These are phyloP conservation scores for Collybia nuda DNA, from an alignment of 768 basidiomycete genomes.

Conservation along the genomic window DNA sequence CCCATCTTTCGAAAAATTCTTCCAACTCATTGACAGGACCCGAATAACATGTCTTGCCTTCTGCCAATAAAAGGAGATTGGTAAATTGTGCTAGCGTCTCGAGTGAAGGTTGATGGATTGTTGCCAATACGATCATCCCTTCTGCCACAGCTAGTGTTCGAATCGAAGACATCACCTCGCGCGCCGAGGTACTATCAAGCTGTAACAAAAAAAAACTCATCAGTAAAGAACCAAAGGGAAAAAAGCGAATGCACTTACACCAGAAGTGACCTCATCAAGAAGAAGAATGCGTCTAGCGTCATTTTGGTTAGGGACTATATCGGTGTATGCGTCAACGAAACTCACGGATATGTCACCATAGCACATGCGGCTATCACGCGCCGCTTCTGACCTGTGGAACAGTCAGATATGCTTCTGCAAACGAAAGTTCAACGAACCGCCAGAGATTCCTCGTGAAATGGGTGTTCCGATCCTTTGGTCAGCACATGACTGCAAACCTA, in stretches of 20 bases:
- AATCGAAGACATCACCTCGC: constrained; percentile 43
- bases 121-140: constrained; percentile 58
- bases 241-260: constrained; percentile 23
- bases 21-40: constrained; percentile 43
- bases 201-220: constrained; percentile 9
- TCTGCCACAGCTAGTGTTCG: constrained; percentile 42
- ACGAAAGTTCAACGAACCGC: constrained; percentile 30
- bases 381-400: constrained; percentile 53
- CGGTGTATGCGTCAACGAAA: neutral
- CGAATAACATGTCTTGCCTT: constrained; percentile 44
- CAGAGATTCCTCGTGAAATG: constrained; percentile 58
- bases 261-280: constrained; percentile 63
- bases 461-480: constrained; percentile 57
- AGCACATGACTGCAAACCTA: constrained; percentile 50
- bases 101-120: constrained; percentile 68
- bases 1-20: constrained; percentile 38
- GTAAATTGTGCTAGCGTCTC: constrained; percentile 64
- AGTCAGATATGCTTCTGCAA: neutral
- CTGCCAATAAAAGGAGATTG: constrained; percentile 54
- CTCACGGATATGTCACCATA: constrained; percentile 55
- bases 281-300: constrained; percentile 47
- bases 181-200: constrained; percentile 49
- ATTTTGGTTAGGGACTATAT: neutral
- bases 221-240: too few relatives aligned
- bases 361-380: constrained; percentile 59